These are phyloP conservation scores for Eutrema japonicum DNA, from an alignment of 345 rosid species.

Conservation along the genomic window DNA sequence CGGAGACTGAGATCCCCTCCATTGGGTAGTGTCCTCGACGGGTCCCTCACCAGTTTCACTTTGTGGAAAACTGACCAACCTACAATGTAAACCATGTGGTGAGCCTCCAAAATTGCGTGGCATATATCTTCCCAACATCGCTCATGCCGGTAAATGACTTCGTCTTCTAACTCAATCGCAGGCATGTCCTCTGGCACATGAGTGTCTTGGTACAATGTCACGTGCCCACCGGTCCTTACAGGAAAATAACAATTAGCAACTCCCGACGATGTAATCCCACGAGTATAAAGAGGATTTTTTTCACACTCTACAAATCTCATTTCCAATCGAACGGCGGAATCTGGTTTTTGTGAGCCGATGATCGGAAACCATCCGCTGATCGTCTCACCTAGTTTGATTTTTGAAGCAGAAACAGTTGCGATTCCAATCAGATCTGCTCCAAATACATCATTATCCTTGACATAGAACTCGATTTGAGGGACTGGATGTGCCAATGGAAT, in stretches of 20 bases:
- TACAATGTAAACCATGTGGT: constrained; percentile 71
- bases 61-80: constrained; percentile 91
- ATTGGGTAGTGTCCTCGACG: constrained; percentile 56
- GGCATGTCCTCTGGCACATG: constrained; percentile 62
- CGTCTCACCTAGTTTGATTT: constrained; percentile 49
- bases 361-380: constrained; percentile 75
- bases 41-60: constrained; percentile 75
- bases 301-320: constrained; percentile 62
- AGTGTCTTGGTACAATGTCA: constrained; percentile 86
- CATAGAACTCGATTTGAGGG: constrained; percentile 59
- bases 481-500: constrained; percentile 82
- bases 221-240: constrained; percentile 56
- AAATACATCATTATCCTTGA: constrained; percentile 80
- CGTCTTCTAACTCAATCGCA: constrained; percentile 64
- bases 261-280: constrained; percentile 54
- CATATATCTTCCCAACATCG: constrained; percentile 94
- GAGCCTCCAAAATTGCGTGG: constrained; percentile 82
- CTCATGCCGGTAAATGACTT: constrained; percentile 51
- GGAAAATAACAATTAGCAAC: constrained; percentile 72
- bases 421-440: constrained; percentile 81
- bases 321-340: constrained; percentile 61
- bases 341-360: constrained; percentile 67
- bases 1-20: constrained; percentile 74
- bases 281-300: constrained; percentile 47
- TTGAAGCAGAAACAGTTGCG: constrained; percentile 50